Percentiles rank a stretch among this genome's conserved stretches.
These are phyloP conservation scores for Fusarium poae DNA, from an alignment of 2,329 filamentous ascomycete species.

Conservation along the genomic window DNA sequence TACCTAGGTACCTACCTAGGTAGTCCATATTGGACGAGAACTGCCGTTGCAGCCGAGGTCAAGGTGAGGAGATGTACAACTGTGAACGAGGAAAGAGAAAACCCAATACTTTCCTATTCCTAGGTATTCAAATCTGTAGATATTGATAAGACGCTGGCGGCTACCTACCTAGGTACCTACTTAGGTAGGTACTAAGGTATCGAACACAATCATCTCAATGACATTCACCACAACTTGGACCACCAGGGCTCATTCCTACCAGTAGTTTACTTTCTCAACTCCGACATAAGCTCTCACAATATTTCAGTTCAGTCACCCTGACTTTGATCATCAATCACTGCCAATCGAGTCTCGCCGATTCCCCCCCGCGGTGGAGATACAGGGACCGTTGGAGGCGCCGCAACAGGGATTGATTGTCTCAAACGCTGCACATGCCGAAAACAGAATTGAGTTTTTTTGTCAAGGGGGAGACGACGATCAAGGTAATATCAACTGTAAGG, in stretches of 20 bases:
- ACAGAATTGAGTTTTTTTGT: constrained; percentile 3
- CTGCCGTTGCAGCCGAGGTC: constrained; percentile 29
- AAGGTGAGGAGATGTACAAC: constrained; percentile 5
- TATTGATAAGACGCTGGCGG: not conserved
- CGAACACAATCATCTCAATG: not conserved
- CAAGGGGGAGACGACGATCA: constrained; percentile 10
- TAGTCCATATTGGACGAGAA: constrained; percentile 11
- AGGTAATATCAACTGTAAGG: not conserved
- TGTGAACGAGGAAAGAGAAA: not conserved
- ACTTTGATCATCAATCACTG: not conserved
- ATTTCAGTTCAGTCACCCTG: not conserved
- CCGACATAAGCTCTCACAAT: not conserved
- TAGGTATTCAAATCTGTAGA: not conserved
- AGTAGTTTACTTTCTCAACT: not conserved
- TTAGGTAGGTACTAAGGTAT: no score
- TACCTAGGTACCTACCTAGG: no score
- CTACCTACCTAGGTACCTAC: no score
- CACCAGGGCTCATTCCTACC: not conserved
- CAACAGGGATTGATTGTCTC: constrained; percentile 16
- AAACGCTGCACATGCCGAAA: constrained; percentile 10
- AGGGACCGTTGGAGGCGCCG: constrained; percentile 6
- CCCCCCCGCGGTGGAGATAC: constrained; percentile 12
- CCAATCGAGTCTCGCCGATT: not conserved
- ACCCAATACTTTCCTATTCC: not conserved
- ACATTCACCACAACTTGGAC: no score